Evolutionary conservation across 202 grass and related monocot genomes (phyloP), one percentile per base, ranked within the genome.

Genomic region (Dendrocalamus latiflorus): DNA sequence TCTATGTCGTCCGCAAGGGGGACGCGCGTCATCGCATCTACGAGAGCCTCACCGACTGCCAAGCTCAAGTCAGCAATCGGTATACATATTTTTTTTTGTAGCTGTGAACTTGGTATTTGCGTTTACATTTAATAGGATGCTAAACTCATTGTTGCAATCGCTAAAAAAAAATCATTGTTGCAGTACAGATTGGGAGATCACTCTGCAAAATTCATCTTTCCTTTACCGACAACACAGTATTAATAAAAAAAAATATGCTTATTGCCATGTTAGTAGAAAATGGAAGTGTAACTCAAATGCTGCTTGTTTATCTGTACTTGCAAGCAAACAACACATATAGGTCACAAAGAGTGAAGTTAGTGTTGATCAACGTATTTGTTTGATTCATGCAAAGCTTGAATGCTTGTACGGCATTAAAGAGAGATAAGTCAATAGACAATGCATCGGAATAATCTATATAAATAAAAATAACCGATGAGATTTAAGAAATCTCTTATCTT

Each of bases 1-100:
- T 91, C 80, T 97, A 93, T 83, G 90, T 94, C 30, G 81, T 94
- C 65, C 89, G 91, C 56, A 97, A 97, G 78, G 94, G 92, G 34
- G 83, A 91, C 33, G 33, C 33, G 33, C 36, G 68, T 88, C 43
- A 77, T 88, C 63, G 81, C 78, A 85, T 94, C 65, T 94, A 97
- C 84, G 89, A 86, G 68, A 88, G 56, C 69, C 89, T 97, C 21
- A 76, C 81, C 70, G 94, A 97, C 43, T 97, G 88, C 62, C 90
- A 97, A 70, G 92, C 88, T 76, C 94, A 97, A 97, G 85, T 94
- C 79, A 86, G 94, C 81, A 81, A 76, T 93, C 94, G 84, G 90
- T 94, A 91, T 39, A 68, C 7, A 43, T 26, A n/a, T 28, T 25
- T 1, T 1, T 59, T 75, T 1, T n/a, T n/a, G 0, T 33, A 4